These are phyloP conservation scores for Cnidoscolus chayamansa DNA, from an alignment of 441 rosid species.

Conservation along the genomic window DNA sequence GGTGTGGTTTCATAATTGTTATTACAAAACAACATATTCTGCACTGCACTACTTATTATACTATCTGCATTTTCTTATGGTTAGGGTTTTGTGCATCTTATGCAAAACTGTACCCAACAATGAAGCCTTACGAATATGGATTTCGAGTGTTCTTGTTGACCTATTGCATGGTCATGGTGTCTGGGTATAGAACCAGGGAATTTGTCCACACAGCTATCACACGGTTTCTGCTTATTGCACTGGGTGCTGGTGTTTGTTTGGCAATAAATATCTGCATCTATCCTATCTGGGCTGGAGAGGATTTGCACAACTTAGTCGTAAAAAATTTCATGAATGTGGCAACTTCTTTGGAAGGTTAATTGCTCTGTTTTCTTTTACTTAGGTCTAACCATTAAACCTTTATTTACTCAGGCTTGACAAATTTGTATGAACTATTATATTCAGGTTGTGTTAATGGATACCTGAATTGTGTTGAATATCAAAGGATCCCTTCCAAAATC, in stretches of 20 bases:
- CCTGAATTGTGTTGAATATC: conserved; percentile 70
- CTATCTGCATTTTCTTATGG: conserved; percentile 5
- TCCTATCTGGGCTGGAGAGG: conserved; percentile 68
- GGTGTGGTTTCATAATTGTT: conserved; percentile 38
- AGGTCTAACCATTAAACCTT: not conserved
- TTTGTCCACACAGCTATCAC: conserved; percentile 37
- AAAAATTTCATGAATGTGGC: conserved; percentile 55
- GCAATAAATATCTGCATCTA: conserved; percentile 43
- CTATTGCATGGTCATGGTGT: conserved; percentile 51
- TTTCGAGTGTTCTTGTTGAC: conserved; percentile 59
- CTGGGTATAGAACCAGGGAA: conserved; percentile 48
- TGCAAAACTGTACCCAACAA: conserved; percentile 48
- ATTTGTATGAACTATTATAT: conserved; percentile 18
- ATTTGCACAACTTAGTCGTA: conserved; percentile 53
- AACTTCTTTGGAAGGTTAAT: conserved; percentile 54
- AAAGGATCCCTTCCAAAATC: conserved; percentile 81
- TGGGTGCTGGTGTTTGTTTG: conserved; percentile 47
- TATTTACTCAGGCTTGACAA: conserved; percentile 14
- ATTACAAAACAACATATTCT: not conserved
- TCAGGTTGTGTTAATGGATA: conserved; percentile 56
- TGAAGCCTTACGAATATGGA: conserved; percentile 60
- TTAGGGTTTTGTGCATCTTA: conserved; percentile 49
- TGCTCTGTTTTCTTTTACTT: not conserved
- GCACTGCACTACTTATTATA: not conserved
- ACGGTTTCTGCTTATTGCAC: conserved; percentile 47